Base-by-base conservation (phyloP, 345 rosid genomes). In the Balakata baccata region DNA sequence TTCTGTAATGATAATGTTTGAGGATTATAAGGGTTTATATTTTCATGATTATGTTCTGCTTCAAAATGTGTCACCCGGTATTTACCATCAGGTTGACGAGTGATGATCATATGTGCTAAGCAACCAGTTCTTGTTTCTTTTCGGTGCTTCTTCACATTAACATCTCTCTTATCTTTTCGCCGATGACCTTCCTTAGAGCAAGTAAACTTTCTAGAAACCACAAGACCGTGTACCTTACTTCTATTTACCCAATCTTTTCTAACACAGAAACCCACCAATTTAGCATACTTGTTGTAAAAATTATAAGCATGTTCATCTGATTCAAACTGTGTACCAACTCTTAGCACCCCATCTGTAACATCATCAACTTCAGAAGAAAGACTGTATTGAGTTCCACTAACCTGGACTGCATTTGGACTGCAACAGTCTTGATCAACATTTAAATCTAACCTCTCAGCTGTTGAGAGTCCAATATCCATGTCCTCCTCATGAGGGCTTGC, bases 111-210 rank as follows among this genome's bases (percentile, higher is more conserved):
- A 66, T 70, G 78, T 49, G 78, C 81, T 72, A 79, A 65, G 75
- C 81, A 79, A 74, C 72, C 78, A 0, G 81, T 79, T 74, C 81
- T 71, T 25, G 81, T 79, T 70, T 74, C 78, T 57, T 74, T 74
- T 4, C 78, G 59, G 46, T 79, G 78, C 64, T 74, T 78, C 78
- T 78, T 78, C 63, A 69, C 75, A 23, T 64, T 69, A 45, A 45
- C 38, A 64, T 79, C 75, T 57, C 81, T 69, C 49, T 60, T 74
- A 49, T 74, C 78, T 70, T 74, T 74, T 74, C 75, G 68, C 61
- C 77, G 62, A 64, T 74, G 64, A 47, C 81, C 75, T 70, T 79
- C 78, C 66, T 71, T 58, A 4, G 78, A 78, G 47, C 81, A 74
- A 22, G 81, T 74, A 65, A 62, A 74, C 72, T 77, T 80, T 68